Evolutionary conservation across 2,329 filamentous ascomycete species (phyloP).

Genomic region (Alternaria conjuncta): DNA sequence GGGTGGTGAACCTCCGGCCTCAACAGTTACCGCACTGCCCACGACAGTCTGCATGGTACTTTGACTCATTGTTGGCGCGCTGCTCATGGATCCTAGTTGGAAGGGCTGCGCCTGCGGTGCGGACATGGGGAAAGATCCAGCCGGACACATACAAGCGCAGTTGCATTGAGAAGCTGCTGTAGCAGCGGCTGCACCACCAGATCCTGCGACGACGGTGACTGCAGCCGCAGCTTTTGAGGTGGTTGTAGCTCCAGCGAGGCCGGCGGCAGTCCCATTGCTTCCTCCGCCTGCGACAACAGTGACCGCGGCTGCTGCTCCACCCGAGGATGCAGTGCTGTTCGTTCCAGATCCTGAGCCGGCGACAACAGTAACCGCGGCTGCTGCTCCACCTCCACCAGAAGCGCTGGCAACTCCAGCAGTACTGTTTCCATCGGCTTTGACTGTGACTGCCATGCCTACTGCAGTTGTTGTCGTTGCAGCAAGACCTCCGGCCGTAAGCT

Average conservation of each 20-base stretch:
- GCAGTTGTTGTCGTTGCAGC: constrained; percentile 26
- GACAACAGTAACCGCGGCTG: constrained; percentile 23
- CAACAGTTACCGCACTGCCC: constrained; percentile 25
- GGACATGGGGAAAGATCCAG: constrained; percentile 39
- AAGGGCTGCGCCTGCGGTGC: constrained; percentile 36
- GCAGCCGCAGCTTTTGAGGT: constrained; percentile 12
- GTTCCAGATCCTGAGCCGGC: constrained; percentile 24
- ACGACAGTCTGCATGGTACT: constrained; percentile 36
- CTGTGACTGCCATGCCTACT: constrained; percentile 24
- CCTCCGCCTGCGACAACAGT: constrained; percentile 27
- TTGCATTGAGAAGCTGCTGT: constrained; percentile 30
- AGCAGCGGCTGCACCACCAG: neutral
- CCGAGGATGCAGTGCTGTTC: neutral
- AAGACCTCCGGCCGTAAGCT: constrained; percentile 28
- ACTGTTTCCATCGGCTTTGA: constrained; percentile 18
- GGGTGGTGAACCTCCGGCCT: constrained; percentile 25
- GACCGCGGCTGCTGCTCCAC: constrained; percentile 2
- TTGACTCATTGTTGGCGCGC: neutral
- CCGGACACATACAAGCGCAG: constrained; percentile 41
- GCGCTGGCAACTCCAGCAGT: constrained; percentile 2
- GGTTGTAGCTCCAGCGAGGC: constrained; percentile 14
- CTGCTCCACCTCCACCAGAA: constrained; percentile 1
- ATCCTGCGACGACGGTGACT: constrained; percentile 6
- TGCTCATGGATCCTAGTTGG: constrained; percentile 30
- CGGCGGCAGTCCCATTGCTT: constrained; percentile 11